These are phyloP conservation scores for Scenedesmus sp. DNA, from an alignment of 163 green algal species.

Conservation along the genomic window DNA sequence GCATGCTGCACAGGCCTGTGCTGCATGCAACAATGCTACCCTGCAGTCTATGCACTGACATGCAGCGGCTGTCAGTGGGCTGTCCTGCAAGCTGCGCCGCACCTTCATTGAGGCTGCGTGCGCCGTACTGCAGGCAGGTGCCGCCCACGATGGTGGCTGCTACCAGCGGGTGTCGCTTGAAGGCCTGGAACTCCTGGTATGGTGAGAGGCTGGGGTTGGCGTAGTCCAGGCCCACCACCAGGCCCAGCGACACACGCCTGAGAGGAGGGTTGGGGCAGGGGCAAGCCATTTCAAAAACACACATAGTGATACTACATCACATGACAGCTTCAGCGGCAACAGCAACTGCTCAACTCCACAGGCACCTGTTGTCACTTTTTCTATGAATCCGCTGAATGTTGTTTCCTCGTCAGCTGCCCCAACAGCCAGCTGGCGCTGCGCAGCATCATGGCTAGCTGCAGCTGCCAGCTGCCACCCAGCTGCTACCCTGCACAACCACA, in stretches of 20 bases:
- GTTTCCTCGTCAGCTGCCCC: too few species aligned
- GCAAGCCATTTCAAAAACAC: neutral
- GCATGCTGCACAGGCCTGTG: neutral
- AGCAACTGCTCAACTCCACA: neutral
- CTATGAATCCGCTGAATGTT: neutral
- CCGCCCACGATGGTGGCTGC: constrained; percentile 83
- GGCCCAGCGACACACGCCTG: constrained; percentile 77
- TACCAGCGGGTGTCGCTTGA: constrained; percentile 91
- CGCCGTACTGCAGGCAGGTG: constrained; percentile 91
- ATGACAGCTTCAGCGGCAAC: neutral
- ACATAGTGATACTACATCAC: too few species aligned
- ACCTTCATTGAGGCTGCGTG: constrained; percentile 92
- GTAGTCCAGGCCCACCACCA: constrained; percentile 95
- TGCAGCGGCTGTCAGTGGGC: neutral
- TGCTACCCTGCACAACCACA: neutral
- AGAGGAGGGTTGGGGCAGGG: neutral
- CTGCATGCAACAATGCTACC: neutral
- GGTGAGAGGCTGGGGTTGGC: constrained; percentile 87
- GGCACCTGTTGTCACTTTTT: neutral
- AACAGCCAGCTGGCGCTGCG: neutral
- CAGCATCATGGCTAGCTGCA: neutral
- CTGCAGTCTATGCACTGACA: neutral
- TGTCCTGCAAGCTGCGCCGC: neutral
- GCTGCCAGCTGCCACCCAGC: neutral
- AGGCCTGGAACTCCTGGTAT: constrained; percentile 93